Conservation (phyloP, 176 grass and related monocot species). For the Typha latifolia region DNA sequence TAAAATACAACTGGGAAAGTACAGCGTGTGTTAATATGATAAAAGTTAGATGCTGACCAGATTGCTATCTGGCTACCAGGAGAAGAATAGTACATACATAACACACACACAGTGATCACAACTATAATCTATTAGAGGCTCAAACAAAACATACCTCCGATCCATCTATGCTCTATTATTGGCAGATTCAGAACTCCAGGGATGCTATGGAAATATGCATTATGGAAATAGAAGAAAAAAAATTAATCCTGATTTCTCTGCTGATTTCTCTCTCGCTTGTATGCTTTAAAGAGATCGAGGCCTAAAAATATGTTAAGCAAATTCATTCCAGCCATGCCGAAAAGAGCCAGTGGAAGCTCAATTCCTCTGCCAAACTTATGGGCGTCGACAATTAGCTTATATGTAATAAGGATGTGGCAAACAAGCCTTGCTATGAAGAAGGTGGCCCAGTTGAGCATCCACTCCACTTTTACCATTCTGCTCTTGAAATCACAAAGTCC, state of each 20-base stretch:
- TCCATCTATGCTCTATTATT: background rate
- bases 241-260: constrained; percentile 55
- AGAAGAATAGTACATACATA: background rate
- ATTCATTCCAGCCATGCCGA: constrained; percentile 94
- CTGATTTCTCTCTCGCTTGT: constrained; percentile 46
- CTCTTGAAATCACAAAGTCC: constrained; percentile 50
- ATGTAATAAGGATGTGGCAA: constrained; percentile 75
- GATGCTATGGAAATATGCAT: background rate
- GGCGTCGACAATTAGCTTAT: constrained; percentile 63
- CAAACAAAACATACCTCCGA: constrained; percentile 1
- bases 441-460: constrained; percentile 71
- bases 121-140: background rate
- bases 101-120: background rate
- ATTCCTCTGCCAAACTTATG: constrained; percentile 72
- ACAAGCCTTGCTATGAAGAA: constrained; percentile 59
- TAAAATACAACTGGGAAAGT: background rate
- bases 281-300: constrained; percentile 67
- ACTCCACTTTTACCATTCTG: constrained; percentile 67
- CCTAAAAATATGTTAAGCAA: constrained; percentile 77
- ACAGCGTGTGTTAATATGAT: background rate
- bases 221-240: constrained; percentile 6
- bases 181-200: background rate
- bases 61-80: background rate
- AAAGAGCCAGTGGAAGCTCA: constrained; percentile 80
- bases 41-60: background rate